A percentile compares a stretch with the other conserved stretches of the same genome.
Evolutionary conservation across 169 alveolate species (phyloP).

Genomic region (Besnoitia besnoiti): DNA sequence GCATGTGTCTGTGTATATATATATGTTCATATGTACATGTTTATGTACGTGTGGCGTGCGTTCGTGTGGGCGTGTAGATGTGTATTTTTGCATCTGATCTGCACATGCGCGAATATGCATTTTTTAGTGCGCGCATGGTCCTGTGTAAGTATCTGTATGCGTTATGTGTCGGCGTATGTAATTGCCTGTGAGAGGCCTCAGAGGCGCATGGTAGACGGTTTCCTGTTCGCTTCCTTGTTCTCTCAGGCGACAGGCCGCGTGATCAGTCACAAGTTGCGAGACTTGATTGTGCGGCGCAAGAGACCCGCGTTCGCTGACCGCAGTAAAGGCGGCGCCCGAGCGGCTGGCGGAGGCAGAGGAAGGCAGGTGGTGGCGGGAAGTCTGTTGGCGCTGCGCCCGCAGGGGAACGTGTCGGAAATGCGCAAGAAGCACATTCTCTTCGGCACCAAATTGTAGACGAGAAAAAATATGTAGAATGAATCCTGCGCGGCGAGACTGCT

Average conservation of each 20-base stretch:
- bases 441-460: not conserved
- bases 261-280: conserved; percentile 40
- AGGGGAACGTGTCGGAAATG: conserved; percentile 14
- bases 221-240: not conserved
- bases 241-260: conserved; percentile 38
- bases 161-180: too few species aligned
- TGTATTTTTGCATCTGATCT: too few species aligned
- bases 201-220: too few species aligned
- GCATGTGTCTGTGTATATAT: not conserved
- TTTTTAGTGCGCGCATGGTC: too few species aligned
- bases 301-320: not conserved
- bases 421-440: conserved; percentile 23
- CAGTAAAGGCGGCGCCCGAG: not conserved
- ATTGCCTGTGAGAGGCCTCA: too few species aligned
- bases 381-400: not conserved
- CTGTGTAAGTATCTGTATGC: too few species aligned
- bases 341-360: not conserved
- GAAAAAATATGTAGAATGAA: too few species aligned
- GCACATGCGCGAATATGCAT: too few species aligned
- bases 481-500: too few species aligned
- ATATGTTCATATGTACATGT: not conserved
- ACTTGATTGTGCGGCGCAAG: not conserved
- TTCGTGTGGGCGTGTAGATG: too few species aligned
- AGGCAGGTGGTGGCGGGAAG: not conserved
- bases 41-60: not conserved